Percentiles rank a stretch among this genome's conserved stretches.
Conservation (phyloP, 306 rosid species). For the Sindora glabra region DNA sequence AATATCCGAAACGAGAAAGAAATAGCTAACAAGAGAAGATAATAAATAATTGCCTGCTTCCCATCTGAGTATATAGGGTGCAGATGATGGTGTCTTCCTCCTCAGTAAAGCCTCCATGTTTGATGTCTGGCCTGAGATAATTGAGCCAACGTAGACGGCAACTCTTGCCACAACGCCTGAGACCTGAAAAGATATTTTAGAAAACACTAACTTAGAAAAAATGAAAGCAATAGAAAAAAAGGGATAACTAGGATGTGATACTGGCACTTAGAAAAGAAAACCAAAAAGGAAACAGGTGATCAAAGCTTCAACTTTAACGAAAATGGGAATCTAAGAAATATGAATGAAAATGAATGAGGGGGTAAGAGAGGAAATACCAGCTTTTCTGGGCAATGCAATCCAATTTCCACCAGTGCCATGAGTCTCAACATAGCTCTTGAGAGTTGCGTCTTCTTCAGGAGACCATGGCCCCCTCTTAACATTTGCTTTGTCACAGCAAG, state of each 20-base stretch:
- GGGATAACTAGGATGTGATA: too few relatives aligned
- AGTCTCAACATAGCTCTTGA: slow-evolving; percentile 32
- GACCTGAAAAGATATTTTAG: slow-evolving; percentile 27
- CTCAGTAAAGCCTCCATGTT: slow-evolving; percentile 79
- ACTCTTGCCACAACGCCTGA: slow-evolving; percentile 83
- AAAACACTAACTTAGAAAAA: background rate
- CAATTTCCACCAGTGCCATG: slow-evolving; percentile 46
- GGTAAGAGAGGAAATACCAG: background rate
- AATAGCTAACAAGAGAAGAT: too few relatives aligned
- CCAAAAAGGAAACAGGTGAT: background rate
- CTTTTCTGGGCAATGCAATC: slow-evolving; percentile 43
- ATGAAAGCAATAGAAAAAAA: too few relatives aligned
- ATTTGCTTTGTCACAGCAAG: slow-evolving; percentile 52
- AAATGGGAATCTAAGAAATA: background rate
- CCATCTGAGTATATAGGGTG: slow-evolving; percentile 57
- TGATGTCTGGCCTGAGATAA: slow-evolving; percentile 84
- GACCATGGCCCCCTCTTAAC: slow-evolving; percentile 53
- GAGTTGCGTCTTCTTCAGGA: slow-evolving; percentile 44
- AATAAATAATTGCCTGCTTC: slow-evolving; percentile 55
- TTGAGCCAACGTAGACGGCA: slow-evolving; percentile 88
- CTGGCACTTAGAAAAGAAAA: background rate
- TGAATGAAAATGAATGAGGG: background rate
- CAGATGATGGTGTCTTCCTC: slow-evolving; percentile 65
- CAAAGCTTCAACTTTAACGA: background rate
- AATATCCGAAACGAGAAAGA: too few relatives aligned